phyloP scores from a whole-genome alignment of 2,329 filamentous ascomycete species.

The Talaromyces sp. region DNA sequence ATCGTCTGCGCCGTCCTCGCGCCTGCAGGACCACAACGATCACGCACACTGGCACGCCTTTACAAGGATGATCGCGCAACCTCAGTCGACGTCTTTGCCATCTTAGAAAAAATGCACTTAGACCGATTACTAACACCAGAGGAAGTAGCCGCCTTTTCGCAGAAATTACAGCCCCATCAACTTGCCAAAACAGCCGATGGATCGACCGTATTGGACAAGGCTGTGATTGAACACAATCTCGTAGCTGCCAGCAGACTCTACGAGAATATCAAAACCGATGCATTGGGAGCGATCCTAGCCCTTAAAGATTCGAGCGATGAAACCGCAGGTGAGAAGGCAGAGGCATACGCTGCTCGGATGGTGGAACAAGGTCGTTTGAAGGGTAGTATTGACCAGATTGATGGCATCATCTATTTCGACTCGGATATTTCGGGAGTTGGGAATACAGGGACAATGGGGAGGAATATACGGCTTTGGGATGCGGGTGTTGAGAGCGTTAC shows the following conservation, averaged over 20 bases:
- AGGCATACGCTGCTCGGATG: slow-evolving; percentile 90
- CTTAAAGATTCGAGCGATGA: slow-evolving; percentile 51
- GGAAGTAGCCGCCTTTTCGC: slow-evolving; percentile 84
- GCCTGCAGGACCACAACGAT: slow-evolving; percentile 80
- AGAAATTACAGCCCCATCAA: slow-evolving; percentile 78
- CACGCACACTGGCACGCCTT: slow-evolving; percentile 70
- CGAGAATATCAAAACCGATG: slow-evolving; percentile 69
- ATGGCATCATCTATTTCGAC: slow-evolving; percentile 81
- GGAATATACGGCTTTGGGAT: slow-evolving; percentile 81
- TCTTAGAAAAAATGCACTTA: slow-evolving; percentile 96
- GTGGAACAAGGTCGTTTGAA: slow-evolving; percentile 86
- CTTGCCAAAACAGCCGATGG: slow-evolving; percentile 85
- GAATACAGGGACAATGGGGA: slow-evolving; percentile 58
- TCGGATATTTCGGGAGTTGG: slow-evolving; percentile 61
- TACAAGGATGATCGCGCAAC: slow-evolving; percentile 88
- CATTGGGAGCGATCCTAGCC: slow-evolving; percentile 70
- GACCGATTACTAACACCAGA: slow-evolving; percentile 72
- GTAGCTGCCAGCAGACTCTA: slow-evolving; percentile 77
- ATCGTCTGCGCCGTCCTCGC: slow-evolving; percentile 90
- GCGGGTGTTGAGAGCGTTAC: slow-evolving; percentile 77
- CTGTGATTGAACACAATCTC: slow-evolving; percentile 93
- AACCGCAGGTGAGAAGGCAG: slow-evolving; percentile 64
- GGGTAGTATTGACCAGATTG: slow-evolving; percentile 91
- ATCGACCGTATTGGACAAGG: slow-evolving; percentile 85
- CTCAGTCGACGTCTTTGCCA: slow-evolving; percentile 72